A percentile compares a stretch with the other conserved stretches of the same genome.
These are phyloP conservation scores for Aspergillus fischeri DNA, from an alignment of 2,329 filamentous ascomycete genomes.

Conservation along the genomic window DNA sequence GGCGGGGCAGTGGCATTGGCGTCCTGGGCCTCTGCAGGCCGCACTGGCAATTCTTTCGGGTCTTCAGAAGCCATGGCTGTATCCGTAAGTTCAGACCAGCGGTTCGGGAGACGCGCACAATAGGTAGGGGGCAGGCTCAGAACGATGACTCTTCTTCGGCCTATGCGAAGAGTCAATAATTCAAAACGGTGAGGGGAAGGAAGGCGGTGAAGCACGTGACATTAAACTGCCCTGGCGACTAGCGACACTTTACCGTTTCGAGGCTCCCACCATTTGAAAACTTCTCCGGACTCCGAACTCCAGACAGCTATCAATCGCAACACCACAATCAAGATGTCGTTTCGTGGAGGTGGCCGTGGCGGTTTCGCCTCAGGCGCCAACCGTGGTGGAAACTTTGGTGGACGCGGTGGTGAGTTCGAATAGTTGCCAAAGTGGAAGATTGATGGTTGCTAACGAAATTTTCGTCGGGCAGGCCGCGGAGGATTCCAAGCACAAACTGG, in stretches of 20 bases:
- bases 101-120: conserved; percentile 17
- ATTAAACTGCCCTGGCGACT: conserved; percentile 31
- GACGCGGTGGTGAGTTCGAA: conserved; percentile 39
- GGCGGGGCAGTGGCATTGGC: conserved; percentile 23
- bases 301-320: conserved; percentile 22
- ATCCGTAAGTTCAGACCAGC: conserved; percentile 10
- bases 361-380: conserved; percentile 51
- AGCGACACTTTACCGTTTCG: conserved; percentile 41
- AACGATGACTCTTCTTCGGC: conserved; percentile 10
- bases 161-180: conserved; percentile 3
- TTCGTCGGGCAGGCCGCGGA: conserved; percentile 52
- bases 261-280: conserved; percentile 43
- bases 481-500: conserved; percentile 57
- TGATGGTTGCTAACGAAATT: conserved; percentile 29
- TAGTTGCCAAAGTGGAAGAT: conserved; percentile 18
- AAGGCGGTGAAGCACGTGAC: conserved; percentile 35
- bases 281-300: conserved; percentile 28
- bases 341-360: conserved; percentile 54
- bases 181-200: conserved; percentile 20
- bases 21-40: conserved; percentile 27
- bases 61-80: conserved; percentile 32
- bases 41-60: conserved; percentile 34
- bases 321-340: conserved; percentile 54
- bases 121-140: conserved; percentile 8
- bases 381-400: conserved; percentile 44